Conservation (phyloP, 2,329 filamentous ascomycete genomes). For the Alternaria dauci region DNA sequence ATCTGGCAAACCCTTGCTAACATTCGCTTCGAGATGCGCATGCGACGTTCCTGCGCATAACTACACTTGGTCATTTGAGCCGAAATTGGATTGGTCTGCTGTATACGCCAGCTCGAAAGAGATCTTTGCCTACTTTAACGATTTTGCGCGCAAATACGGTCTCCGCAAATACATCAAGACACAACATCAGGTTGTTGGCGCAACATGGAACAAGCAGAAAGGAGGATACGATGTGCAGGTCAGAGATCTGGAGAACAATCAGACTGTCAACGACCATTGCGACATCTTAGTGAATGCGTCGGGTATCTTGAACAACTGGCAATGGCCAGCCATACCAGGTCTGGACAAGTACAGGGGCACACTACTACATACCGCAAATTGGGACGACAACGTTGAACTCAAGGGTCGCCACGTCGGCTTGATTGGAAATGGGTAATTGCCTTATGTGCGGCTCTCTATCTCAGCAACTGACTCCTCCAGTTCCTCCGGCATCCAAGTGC, state of each 20-base stretch:
- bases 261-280: slow-evolving; percentile 52
- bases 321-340: slow-evolving; percentile 63
- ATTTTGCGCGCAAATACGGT: slow-evolving; percentile 53
- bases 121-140: slow-evolving; percentile 55
- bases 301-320: slow-evolving; percentile 62
- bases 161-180: slow-evolving; percentile 50
- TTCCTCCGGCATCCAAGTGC: slow-evolving; percentile 64
- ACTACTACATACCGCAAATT: slow-evolving; percentile 65
- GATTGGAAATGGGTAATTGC: slow-evolving; percentile 59
- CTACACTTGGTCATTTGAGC: slow-evolving; percentile 62
- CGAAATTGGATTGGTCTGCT: slow-evolving; percentile 54
- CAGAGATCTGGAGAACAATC: slow-evolving; percentile 39
- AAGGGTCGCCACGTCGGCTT: slow-evolving; percentile 59
- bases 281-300: slow-evolving; percentile 60
- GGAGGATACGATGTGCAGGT: slow-evolving; percentile 50
- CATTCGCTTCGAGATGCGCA: slow-evolving; percentile 46
- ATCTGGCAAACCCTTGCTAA: slow-evolving; percentile 18
- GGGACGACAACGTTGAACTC: slow-evolving; percentile 62
- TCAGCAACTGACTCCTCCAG: slow-evolving; percentile 43
- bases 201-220: slow-evolving; percentile 50
- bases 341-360: slow-evolving; percentile 61
- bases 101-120: slow-evolving; percentile 56
- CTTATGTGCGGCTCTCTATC: not conserved
- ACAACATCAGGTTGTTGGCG: slow-evolving; percentile 43
- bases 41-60: slow-evolving; percentile 63